Percentiles rank a stretch among this genome's conserved stretches.
phyloP scores from a whole-genome alignment of 805 yeast species.

The Candida endomychidarum region DNA sequence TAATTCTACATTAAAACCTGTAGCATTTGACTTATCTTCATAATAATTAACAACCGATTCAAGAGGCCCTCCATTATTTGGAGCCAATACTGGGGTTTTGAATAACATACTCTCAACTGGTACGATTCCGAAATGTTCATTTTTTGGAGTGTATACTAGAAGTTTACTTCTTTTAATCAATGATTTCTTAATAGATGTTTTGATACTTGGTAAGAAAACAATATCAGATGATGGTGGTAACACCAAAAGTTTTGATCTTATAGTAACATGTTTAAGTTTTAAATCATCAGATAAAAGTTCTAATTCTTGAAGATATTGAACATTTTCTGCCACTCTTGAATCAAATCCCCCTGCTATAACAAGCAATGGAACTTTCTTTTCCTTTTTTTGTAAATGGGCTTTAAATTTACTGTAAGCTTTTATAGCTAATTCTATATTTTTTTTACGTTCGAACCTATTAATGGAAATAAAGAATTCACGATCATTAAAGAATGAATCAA shows the following conservation, averaged over 20 bases:
- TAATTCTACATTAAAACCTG: conserved; percentile 62
- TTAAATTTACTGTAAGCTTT: conserved; percentile 55
- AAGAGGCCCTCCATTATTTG: conserved; percentile 87
- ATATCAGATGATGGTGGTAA: conserved; percentile 46
- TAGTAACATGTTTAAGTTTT: conserved; percentile 46
- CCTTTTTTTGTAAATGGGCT: conserved; percentile 24
- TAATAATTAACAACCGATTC: conserved; percentile 61
- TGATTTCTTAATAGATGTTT: conserved; percentile 59
- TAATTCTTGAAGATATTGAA: conserved; percentile 64
- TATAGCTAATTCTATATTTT: conserved; percentile 78
- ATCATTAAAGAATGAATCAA: conserved; percentile 33
- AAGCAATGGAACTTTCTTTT: conserved; percentile 43
- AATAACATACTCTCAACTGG: conserved; percentile 93
- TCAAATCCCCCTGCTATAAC: conserved; percentile 94
- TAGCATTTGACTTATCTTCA: conserved; percentile 38
- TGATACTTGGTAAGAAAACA: conserved; percentile 78
- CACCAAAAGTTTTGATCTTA: conserved; percentile 38
- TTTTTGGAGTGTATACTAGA: conserved; percentile 83
- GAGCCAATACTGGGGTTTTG: conserved; percentile 82
- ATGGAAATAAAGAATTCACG: conserved; percentile 62
- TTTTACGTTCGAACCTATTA: conserved; percentile 87
- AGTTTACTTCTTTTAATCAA: conserved; percentile 58
- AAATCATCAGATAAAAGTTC: conserved; percentile 46
- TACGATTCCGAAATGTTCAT: conserved; percentile 96
- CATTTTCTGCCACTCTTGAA: conserved; percentile 70